Conservation (phyloP, 768 basidiomycete species). For the Mycena vulgaris region DNA sequence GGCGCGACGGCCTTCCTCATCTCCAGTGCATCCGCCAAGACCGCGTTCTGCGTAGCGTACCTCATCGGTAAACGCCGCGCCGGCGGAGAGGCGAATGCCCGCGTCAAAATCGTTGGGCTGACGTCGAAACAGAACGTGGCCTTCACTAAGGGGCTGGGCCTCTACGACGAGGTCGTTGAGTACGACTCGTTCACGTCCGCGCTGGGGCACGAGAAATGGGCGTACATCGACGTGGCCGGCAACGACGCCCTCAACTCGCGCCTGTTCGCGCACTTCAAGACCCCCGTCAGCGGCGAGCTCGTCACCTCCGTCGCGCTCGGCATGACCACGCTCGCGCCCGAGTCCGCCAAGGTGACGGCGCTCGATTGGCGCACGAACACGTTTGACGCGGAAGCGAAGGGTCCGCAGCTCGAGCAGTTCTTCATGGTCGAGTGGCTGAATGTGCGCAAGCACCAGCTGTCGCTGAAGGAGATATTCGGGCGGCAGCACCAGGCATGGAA, state of each 20-base stretch:
- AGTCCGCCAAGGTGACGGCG: conserved; percentile 49
- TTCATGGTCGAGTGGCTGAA: conserved; percentile 82
- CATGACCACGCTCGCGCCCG: conserved; percentile 69
- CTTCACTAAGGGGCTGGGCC: conserved; percentile 68
- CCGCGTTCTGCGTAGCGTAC: conserved; percentile 79
- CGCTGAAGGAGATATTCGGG: conserved; percentile 60
- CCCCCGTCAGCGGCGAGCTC: conserved; percentile 53
- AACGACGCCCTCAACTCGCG: conserved; percentile 65
- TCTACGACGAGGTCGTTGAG: conserved; percentile 71
- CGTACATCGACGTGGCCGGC: conserved; percentile 78
- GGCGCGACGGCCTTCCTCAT: conserved; percentile 66
- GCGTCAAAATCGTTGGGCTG: conserved; percentile 66
- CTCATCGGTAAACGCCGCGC: conserved; percentile 63
- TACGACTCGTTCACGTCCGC: conserved; percentile 64
- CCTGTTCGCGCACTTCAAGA: conserved; percentile 59
- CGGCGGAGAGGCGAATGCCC: conserved; percentile 44
- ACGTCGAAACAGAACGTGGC: conserved; percentile 70
- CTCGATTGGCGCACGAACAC: conserved; percentile 59
- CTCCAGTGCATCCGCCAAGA: conserved; percentile 82
- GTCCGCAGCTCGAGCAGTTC: conserved; percentile 62
- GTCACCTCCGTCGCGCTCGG: conserved; percentile 66
- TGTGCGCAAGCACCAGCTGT: conserved; percentile 64
- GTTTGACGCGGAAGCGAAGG: conserved; percentile 41
- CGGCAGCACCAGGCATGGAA: conserved; percentile 72
- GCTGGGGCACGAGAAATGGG: conserved; percentile 56